phyloP scores from a whole-genome alignment of 2,329 filamentous ascomycete genomes.

The Amesomyces nigricolor region DNA sequence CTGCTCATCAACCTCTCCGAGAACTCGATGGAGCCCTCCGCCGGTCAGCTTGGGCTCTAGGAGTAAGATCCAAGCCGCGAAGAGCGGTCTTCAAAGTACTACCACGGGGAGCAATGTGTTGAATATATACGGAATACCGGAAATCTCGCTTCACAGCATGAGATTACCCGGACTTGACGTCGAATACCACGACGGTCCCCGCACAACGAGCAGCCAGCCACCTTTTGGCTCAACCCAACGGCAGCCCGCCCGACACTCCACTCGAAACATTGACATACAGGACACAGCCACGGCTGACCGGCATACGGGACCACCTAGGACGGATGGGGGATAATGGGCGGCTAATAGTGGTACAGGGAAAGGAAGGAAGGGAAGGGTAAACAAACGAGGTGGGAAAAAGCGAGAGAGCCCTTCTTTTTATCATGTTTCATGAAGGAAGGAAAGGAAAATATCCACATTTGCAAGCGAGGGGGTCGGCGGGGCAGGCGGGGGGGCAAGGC shows the following conservation, averaged over 20 bases:
- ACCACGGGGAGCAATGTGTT: neutral
- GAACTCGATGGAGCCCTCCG: slow-evolving; percentile 57
- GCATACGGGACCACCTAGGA: slow-evolving; percentile 5
- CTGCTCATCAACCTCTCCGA: slow-evolving; percentile 94
- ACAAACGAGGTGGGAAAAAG: neutral
- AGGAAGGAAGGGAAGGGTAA: neutral
- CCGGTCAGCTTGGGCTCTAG: slow-evolving; percentile 27
- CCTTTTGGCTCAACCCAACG: no score
- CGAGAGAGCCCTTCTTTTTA: slow-evolving; percentile 1
- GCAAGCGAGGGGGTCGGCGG: neutral
- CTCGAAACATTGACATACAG: no score
- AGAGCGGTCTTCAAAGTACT: slow-evolving; percentile 11
- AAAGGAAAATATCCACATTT: slow-evolving; percentile 5
- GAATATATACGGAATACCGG: no score
- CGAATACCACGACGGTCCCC: no score
- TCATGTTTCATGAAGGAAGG: slow-evolving; percentile 13
- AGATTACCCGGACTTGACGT: no score
- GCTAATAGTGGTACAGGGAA: slow-evolving; percentile 2
- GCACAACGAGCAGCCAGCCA: no score
- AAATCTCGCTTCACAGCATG: no score
- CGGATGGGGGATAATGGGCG: slow-evolving; percentile 13
- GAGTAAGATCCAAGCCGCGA: neutral
- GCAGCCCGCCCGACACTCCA: no score
- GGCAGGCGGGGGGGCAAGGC: neutral
- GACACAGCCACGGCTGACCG: neutral